A percentile compares a stretch with the other conserved stretches of the same genome.
phyloP scores from a whole-genome alignment of 495 filamentous ascomycete species.

The Aspergillus hancockii region DNA sequence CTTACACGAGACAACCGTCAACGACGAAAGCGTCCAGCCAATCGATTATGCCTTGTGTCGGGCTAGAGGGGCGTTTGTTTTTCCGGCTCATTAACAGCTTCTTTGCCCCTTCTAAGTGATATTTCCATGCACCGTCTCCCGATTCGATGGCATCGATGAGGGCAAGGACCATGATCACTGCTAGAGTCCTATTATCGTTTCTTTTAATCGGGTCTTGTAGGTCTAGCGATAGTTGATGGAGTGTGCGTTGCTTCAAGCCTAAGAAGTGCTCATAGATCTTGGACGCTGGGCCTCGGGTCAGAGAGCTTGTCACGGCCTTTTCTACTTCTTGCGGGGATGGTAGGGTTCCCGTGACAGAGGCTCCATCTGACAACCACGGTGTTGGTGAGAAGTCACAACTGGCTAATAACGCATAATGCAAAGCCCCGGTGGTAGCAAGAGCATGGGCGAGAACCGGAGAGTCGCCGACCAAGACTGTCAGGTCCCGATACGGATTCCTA shows the following conservation, averaged over 20 bases:
- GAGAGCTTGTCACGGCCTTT: constrained; percentile 29
- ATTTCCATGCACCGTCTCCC: constrained; percentile 48
- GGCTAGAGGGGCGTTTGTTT: not conserved
- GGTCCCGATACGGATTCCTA: constrained; percentile 44
- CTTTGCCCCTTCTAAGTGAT: constrained; percentile 50
- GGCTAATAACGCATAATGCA: constrained; percentile 42
- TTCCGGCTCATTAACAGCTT: constrained; percentile 35
- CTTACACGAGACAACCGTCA: constrained; percentile 46
- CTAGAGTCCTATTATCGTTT: constrained; percentile 44
- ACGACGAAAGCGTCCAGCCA: constrained; percentile 45
- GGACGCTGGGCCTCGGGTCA: constrained; percentile 30
- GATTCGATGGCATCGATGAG: constrained; percentile 48
- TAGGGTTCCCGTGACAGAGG: constrained; percentile 15
- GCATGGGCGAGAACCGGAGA: constrained; percentile 42
- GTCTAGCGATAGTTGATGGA: constrained; percentile 42
- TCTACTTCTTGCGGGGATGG: constrained; percentile 33
- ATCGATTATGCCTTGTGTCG: constrained; percentile 32
- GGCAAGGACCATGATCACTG: constrained; percentile 44
- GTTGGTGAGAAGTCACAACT: constrained; percentile 36
- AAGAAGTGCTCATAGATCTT: constrained; percentile 45
- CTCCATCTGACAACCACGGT: constrained; percentile 38
- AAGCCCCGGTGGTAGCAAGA: constrained; percentile 42
- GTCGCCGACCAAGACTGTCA: constrained; percentile 39
- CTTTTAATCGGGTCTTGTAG: constrained; percentile 35
- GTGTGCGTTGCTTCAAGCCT: constrained; percentile 44